Evolutionary conservation across 768 basidiomycete species (phyloP), one percentile per base, ranked within the genome.

Genomic region (Asterophora parasitica): DNA sequence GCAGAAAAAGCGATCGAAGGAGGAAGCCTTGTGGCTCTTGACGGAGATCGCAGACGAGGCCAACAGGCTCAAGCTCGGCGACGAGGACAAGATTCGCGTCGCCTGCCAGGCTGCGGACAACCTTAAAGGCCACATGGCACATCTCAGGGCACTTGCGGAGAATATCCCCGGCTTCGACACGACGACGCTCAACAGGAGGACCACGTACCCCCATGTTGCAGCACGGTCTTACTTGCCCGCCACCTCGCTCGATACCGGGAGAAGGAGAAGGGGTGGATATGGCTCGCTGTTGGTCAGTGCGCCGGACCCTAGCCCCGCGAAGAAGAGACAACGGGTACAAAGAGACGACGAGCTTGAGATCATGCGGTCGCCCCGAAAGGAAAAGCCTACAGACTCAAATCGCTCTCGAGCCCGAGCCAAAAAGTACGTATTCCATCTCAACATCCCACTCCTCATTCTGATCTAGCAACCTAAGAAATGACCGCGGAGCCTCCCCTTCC

Each of bases 61-160:
- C 0, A 73, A 78, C 39, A 78, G 89, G 37, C 86, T 96, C 68
- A 92, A 93, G 66, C 79, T 92, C 51, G 94, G 95, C 20, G 90
- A 89, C 45, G 95, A 97, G 66, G 96, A 98, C 81, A 97, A 97
- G 75, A 95, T 97, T 66, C 82, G 92, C 60, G 91, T 95, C 51
- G 92, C 92, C 15, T 91, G 85, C 56, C 85, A 83, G 53, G 92
- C 92, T 20, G 89, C 90, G 31, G 93, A 97, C 71, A 86, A 81
- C 58, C 82, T 97, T 66, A 80, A 83, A 59, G 66, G 68, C 7
- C 82, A 88, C 64, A 68, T 74, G 38, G 61, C 62, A 50, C 82
- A 89, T 58, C 78, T 89, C 61, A 72, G 73, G 41, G 68, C 73
- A 17, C 76, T 90, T 28, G 70, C 87, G 8, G 77, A 78, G 51